Conservation (phyloP, 192 early-diverging fungal genomes). For the Coemansia aciculifera region DNA sequence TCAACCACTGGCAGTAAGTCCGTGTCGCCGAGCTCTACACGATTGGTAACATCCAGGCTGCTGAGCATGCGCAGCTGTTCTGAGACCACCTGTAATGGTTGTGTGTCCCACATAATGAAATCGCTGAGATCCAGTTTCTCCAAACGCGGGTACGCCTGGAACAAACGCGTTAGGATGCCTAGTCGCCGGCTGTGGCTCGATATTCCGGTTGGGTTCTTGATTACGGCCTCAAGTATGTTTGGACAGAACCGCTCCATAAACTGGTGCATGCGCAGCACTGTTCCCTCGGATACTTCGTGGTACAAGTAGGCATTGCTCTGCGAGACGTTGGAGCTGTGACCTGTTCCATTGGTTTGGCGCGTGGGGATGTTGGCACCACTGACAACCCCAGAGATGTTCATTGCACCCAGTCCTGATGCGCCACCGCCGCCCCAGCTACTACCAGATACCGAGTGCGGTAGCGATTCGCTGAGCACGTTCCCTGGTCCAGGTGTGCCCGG, state of each 20-base stretch:
- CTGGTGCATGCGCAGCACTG: constrained; percentile 53
- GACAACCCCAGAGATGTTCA: constrained; percentile 26
- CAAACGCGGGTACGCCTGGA: constrained; percentile 51
- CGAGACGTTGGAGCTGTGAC: constrained; percentile 17
- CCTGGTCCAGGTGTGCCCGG: constrained; percentile 53
- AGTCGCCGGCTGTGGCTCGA: constrained; percentile 47
- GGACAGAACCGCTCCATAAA: constrained; percentile 57
- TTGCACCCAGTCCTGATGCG: constrained; percentile 22
- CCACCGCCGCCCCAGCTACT: constrained; percentile 45
- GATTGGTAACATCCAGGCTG: constrained; percentile 52
- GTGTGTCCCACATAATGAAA: constrained; percentile 58
- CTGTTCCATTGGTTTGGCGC: constrained; percentile 18
- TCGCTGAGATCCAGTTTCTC: constrained; percentile 54
- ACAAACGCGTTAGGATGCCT: constrained; percentile 42
- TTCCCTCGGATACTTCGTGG: constrained; percentile 54
- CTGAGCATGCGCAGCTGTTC: constrained; percentile 42
- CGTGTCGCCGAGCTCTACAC: constrained; percentile 50
- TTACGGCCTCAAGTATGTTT: constrained; percentile 40
- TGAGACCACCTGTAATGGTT: constrained; percentile 44
- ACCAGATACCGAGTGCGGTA: constrained; percentile 26
- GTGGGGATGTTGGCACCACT: constrained; percentile 17
- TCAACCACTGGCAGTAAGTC: constrained; percentile 51
- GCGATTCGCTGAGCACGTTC: constrained; percentile 50
- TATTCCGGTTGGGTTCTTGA: constrained; percentile 51
- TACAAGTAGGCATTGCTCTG: constrained; percentile 30